Percentiles rank a stretch among this genome's conserved stretches.
Evolutionary conservation across 371 early-diverging fungal species (phyloP).

Genomic region (Rhizopus sp.): DNA sequence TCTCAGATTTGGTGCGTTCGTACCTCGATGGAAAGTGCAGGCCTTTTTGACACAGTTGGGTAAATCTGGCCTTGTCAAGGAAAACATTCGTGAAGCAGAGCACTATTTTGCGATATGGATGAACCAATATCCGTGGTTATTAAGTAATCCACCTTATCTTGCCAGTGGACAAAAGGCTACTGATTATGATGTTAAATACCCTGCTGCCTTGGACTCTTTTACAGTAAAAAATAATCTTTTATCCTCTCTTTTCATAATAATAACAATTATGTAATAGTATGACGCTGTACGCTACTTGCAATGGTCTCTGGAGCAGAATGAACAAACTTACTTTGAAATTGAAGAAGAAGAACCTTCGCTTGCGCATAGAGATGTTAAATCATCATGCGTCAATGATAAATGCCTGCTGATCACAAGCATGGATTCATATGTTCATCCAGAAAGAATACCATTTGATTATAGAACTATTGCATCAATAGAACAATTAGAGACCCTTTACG

Average conservation of each 20-base stretch:
- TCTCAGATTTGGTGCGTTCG: conserved; percentile 62
- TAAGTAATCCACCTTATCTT: conserved; percentile 46
- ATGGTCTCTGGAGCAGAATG: conserved; percentile 42
- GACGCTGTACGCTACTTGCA: conserved; percentile 58
- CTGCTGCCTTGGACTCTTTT: conserved; percentile 17
- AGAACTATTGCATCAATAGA: conserved; percentile 18
- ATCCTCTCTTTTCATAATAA: neutral
- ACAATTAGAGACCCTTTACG: conserved; percentile 15
- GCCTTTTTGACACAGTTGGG: conserved; percentile 58
- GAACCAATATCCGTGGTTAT: conserved; percentile 67
- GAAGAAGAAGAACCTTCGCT: conserved; percentile 53
- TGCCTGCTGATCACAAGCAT: conserved; percentile 61
- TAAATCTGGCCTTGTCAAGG: conserved; percentile 51
- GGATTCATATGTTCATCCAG: conserved; percentile 53
- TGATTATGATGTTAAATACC: conserved; percentile 17
- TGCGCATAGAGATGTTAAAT: conserved; percentile 50
- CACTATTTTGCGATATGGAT: conserved; percentile 68
- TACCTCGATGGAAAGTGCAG: conserved; percentile 50
- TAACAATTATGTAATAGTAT: conserved; percentile 29
- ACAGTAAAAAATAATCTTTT: conserved; percentile 9
- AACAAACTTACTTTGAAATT: conserved; percentile 55
- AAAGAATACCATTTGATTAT: conserved; percentile 35
- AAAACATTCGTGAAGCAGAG: conserved; percentile 54
- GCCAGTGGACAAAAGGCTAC: conserved; percentile 17
- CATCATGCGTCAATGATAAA: conserved; percentile 60